A percentile compares a stretch with the other conserved stretches of the same genome.
Conservation (phyloP, 2,329 filamentous ascomycete species). For the Zymoseptoria ardabiliae region DNA sequence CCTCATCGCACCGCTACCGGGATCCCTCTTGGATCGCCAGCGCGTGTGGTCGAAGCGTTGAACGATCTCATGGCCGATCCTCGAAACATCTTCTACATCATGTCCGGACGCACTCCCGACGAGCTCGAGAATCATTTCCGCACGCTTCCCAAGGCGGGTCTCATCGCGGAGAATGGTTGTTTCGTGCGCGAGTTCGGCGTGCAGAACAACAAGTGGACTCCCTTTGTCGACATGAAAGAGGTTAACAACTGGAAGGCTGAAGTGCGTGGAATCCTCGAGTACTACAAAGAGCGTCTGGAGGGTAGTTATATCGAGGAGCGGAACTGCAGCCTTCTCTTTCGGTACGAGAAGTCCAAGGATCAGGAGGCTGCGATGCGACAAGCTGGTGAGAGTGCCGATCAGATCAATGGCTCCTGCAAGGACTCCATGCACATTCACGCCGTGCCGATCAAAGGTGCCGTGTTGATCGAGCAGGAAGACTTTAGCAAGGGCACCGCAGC, state of each 20-base stretch:
- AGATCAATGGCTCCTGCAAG: slow-evolving; percentile 91
- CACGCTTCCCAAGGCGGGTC: slow-evolving; percentile 71
- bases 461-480: slow-evolving; percentile 76
- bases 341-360: slow-evolving; percentile 78
- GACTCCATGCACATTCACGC: slow-evolving; percentile 70
- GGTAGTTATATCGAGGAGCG: slow-evolving; percentile 82
- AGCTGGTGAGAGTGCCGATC: slow-evolving; percentile 82
- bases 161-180: slow-evolving; percentile 92
- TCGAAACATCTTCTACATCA: slow-evolving; percentile 82
- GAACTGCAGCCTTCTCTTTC: slow-evolving; percentile 86
- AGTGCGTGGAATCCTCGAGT: slow-evolving; percentile 73
- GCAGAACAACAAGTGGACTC: slow-evolving; percentile 59
- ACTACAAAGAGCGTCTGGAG: slow-evolving; percentile 84
- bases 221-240: slow-evolving; percentile 64
- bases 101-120: slow-evolving; percentile 81
- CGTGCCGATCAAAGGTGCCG: slow-evolving; percentile 65
- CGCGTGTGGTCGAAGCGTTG: slow-evolving; percentile 74
- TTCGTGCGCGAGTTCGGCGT: slow-evolving; percentile 66
- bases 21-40: slow-evolving; percentile 78
- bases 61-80: slow-evolving; percentile 74
- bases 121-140: slow-evolving; percentile 83
- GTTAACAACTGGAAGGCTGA: slow-evolving; percentile 75
- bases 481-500: slow-evolving; percentile 86
- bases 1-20: slow-evolving; percentile 78
- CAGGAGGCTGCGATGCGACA: slow-evolving; percentile 66